Evolutionary conservation across 2,329 filamentous ascomycete genomes (phyloP), one percentile per base, ranked within the genome.

Genomic region (Rhynchosporium secalis): DNA sequence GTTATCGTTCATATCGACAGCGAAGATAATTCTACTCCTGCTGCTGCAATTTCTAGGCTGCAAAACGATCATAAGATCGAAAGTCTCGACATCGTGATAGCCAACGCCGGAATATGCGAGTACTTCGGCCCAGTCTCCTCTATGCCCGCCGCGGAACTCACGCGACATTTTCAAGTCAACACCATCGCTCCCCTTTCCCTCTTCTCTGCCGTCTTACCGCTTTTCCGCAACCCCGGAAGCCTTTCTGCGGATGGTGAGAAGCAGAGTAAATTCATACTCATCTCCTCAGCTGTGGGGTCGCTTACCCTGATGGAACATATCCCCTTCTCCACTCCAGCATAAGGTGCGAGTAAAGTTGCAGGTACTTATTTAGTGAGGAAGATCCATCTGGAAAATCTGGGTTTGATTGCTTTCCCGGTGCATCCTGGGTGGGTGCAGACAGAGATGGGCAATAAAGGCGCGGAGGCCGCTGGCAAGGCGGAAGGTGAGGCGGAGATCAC

Each of bases 1-100:
- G 71, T 80, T 41, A 63, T 81, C 12, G 70, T 80, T 13, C 76
- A 78, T 62, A 70, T 80, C 64, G 79, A 83, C 41, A 71, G 73
- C 1, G 66, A 64, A 1, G 70, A 71, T 13, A 69, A 75, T 9
- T 65, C 69, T 0, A 76, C 78, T 62, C 66, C 78, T 0, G 63
- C 69, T 1, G 65, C 68, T n/a, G 77, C 77, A 1, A 71, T 77
- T 0, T 52, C 72, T 20, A 64, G 71, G 1, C 68, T 79, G 0
- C 61, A 70, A 1, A 41, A 58, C 2, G 64, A 75, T 12, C 60
- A 68, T 54, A 73, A 73, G 3, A 78, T 84, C 64, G 66, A 72
- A 7, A 69, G 74, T 31, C 63, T 84, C 2, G 81, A 85, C 64
- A 69, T 82, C 7, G 75, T 84, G 4, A 78, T 85, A 55, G 79